Evolutionary conservation across 2,329 filamentous ascomycete genomes (phyloP).

Genomic region (Xylariales sp.): DNA sequence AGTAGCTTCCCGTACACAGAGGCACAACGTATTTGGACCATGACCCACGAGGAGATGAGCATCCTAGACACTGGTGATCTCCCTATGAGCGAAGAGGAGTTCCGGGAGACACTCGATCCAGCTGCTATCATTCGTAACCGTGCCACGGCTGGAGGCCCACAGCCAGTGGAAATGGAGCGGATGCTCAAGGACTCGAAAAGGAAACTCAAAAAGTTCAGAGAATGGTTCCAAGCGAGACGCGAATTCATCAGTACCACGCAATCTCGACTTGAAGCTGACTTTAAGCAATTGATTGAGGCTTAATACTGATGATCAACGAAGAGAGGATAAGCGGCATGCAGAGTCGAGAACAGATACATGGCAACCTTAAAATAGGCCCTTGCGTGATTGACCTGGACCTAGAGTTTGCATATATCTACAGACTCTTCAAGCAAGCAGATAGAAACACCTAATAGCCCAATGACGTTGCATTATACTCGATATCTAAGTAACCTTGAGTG

Average conservation of each 20-base stretch:
- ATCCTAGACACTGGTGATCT: background rate
- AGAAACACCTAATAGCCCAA: no score
- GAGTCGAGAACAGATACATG: no score
- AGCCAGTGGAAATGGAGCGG: slow-evolving; percentile 6
- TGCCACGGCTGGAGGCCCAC: slow-evolving; percentile 4
- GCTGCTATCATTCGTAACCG: slow-evolving; percentile 5
- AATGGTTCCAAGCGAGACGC: background rate
- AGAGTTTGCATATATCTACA: no score
- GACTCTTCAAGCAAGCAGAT: no score
- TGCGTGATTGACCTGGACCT: no score
- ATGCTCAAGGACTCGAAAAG: slow-evolving; percentile 1
- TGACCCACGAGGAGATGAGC: background rate
- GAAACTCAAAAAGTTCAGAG: background rate
- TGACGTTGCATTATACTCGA: no score
- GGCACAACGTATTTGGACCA: slow-evolving; percentile 1
- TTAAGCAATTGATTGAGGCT: no score
- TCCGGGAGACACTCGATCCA: slow-evolving; percentile 5
- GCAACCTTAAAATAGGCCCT: no score
- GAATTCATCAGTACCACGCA: background rate
- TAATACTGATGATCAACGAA: no score
- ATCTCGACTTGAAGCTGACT: background rate
- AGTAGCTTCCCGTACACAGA: slow-evolving; percentile 5
- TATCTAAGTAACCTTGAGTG: no score
- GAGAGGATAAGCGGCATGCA: no score
- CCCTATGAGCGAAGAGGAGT: slow-evolving; percentile 5